Conservation (phyloP, 2,329 filamentous ascomycete species). For the Diplocarpon mali region DNA sequence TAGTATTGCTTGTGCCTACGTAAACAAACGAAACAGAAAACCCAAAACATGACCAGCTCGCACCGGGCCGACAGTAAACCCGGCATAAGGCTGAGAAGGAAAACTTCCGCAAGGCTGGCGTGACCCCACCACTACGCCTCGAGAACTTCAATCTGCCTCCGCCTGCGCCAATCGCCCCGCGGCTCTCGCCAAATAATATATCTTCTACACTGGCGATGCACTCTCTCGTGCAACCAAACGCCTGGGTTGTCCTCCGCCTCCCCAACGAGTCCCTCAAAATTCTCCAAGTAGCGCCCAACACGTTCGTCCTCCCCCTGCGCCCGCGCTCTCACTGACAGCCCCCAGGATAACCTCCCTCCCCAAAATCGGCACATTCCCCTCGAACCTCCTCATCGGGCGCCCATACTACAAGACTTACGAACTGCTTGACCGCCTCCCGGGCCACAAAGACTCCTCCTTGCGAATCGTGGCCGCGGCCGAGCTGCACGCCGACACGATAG, state of each 20-base stretch:
- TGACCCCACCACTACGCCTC: not conserved
- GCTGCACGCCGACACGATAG: constrained; percentile 69
- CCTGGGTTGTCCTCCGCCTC: constrained; percentile 49
- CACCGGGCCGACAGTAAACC: no score
- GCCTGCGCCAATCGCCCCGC: not conserved
- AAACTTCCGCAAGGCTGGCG: not conserved
- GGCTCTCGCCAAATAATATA: not conserved
- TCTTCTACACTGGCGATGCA: constrained; percentile 18
- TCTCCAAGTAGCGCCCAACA: constrained; percentile 48
- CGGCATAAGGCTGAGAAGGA: not conserved
- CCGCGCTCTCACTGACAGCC: constrained; percentile 14
- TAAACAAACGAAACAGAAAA: no score
- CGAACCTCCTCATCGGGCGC: constrained; percentile 81
- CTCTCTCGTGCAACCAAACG: constrained; percentile 40
- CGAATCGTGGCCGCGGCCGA: constrained; percentile 73
- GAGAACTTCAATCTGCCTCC: not conserved
- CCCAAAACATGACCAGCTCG: no score
- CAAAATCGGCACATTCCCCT: constrained; percentile 85
- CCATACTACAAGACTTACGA: constrained; percentile 91
- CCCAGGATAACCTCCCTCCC: constrained; percentile 72
- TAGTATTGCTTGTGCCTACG: no score
- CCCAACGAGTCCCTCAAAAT: constrained; percentile 47
- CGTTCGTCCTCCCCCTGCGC: constrained; percentile 33
- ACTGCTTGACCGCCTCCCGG: constrained; percentile 58
- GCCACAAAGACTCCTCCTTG: constrained; percentile 55